Base-by-base conservation (phyloP, 23 red algal species). In the Chondrus crispus region DNA sequence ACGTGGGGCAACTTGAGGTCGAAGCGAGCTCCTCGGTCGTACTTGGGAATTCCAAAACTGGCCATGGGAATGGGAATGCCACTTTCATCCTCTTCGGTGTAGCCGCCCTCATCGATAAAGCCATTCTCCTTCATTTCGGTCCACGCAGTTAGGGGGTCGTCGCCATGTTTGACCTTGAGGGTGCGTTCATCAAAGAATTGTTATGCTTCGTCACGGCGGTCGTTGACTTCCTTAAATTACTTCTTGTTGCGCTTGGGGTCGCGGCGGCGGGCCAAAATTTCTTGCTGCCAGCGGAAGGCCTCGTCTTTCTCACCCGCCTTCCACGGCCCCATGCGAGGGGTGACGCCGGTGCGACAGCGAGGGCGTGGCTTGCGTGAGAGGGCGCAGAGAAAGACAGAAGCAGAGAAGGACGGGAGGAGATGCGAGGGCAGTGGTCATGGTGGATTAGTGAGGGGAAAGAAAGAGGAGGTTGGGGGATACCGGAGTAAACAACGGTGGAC, bases 11-110 rank as follows among this genome's bases (percentile, higher is more conserved):
- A 55, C n/a, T 81, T 85, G 3, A 96, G 82, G 58, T 96, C 95
- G 88, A 96, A 96, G 36, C 92, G 95, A n/a, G 72, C 95, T 12
- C 95, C 95, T 46, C 87, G 74, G 66, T 96, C 95, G 49, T 93
- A 96, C 50, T 91, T 85, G 33, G 95, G 95, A 28, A 96, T 96
- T 3, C 95, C 95, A 88, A 96, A 96, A 72, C 81, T 88, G 18
- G 95, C 88, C 81, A 86, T 88, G 1, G 95, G 95, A 46, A 96
- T 79, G 13, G 89, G 88, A 30, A 96, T 96, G 30, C 93, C 93
- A 47, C 88, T 62, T 68, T 96, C 89, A 12, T 86, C 81, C 22
- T 73, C 81, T 46, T 96, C 95, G 14, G 80, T 81, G 89, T 96
- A 96, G 18, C 86, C 87, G 68, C 82, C 82, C 19, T 90, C 87